A percentile compares a stretch with the other conserved stretches of the same genome.
Evolutionary conservation across 495 filamentous ascomycete genomes (phyloP).

Genomic region (Pseudevernia furfuracea): DNA sequence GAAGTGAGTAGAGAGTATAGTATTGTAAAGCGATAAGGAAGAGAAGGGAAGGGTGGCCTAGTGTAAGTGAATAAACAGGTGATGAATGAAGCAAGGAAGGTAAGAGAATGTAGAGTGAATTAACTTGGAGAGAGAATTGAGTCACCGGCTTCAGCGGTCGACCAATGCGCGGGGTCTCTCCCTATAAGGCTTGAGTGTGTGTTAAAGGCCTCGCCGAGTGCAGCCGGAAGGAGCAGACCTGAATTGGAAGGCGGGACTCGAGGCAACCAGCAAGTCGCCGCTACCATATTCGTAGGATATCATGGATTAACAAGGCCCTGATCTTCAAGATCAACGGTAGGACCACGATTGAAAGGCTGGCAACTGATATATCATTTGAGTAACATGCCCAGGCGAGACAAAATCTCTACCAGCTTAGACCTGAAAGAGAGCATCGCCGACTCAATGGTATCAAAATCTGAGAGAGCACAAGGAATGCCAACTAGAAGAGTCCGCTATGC

Average conservation of each 20-base stretch:
- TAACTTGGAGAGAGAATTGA: background rate
- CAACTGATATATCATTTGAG: slow-evolving; percentile 3
- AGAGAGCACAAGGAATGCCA: background rate
- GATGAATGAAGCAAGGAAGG: no score
- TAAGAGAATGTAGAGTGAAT: no score
- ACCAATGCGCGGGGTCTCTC: background rate
- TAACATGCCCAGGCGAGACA: background rate
- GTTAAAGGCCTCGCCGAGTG: background rate
- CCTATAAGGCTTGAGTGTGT: background rate
- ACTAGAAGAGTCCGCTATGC: background rate
- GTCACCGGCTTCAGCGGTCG: background rate
- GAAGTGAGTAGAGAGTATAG: background rate
- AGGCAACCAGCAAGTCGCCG: background rate
- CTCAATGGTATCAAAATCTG: background rate
- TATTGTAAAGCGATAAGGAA: background rate
- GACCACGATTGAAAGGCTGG: background rate
- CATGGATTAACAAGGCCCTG: background rate
- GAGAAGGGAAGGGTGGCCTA: background rate
- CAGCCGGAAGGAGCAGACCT: background rate
- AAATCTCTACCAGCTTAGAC: background rate
- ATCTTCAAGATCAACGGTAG: background rate
- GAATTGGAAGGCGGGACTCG: background rate
- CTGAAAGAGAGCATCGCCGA: slow-evolving; percentile 5
- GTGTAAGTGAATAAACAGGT: background rate
- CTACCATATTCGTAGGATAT: background rate